Conservation (phyloP, 495 filamentous ascomycete species). For the Penicillium steckii region DNA sequence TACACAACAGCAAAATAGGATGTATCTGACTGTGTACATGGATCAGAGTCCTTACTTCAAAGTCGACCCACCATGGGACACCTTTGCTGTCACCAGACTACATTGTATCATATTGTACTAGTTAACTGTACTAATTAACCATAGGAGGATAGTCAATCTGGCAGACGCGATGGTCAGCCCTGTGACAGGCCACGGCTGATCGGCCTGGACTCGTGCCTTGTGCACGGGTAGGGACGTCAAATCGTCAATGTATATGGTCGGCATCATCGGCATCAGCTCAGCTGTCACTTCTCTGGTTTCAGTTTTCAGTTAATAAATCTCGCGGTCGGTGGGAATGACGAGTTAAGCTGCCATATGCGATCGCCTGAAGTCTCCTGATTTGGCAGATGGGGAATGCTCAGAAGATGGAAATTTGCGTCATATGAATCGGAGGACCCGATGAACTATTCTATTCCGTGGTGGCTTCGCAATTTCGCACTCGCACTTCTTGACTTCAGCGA, state of each 20-base stretch:
- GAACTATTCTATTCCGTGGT: neutral
- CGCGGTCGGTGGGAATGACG: too few species aligned
- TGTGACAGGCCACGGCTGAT: conserved; percentile 8
- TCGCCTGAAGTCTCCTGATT: neutral
- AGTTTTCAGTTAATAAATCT: neutral
- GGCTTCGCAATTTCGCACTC: neutral
- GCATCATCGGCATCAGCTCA: neutral
- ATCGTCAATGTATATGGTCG: too few species aligned
- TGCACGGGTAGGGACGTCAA: neutral
- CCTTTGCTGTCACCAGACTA: neutral
- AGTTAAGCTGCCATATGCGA: neutral
- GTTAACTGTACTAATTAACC: too few species aligned
- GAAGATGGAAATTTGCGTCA: neutral
- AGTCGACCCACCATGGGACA: neutral
- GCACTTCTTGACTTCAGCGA: neutral
- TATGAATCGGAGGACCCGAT: neutral
- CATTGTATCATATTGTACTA: too few species aligned
- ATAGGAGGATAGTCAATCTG: too few species aligned
- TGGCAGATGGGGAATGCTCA: too few species aligned
- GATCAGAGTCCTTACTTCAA: neutral
- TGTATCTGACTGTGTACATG: too few species aligned
- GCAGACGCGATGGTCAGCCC: neutral
- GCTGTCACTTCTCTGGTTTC: neutral
- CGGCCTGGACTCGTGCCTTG: neutral
- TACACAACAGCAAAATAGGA: too few species aligned